These are phyloP conservation scores for Porpolomopsis calyptriformis DNA, from an alignment of 768 basidiomycete species.

Conservation along the genomic window DNA sequence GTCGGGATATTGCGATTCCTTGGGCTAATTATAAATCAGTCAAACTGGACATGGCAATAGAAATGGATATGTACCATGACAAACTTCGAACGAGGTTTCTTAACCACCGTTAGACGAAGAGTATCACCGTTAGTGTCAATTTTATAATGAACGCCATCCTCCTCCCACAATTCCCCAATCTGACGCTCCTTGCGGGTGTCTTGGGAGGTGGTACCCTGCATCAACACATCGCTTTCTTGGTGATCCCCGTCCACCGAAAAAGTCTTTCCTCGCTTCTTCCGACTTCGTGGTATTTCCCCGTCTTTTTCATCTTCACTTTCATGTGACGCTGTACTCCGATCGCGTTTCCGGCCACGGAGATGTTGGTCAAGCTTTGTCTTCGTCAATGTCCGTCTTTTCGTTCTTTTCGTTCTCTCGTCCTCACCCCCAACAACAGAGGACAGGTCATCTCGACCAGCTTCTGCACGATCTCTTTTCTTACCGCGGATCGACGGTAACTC, in stretches of 20 bases:
- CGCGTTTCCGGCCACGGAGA: slow-evolving; percentile 55
- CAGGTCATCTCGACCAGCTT: too few species aligned
- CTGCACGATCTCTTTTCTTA: slow-evolving; percentile 67
- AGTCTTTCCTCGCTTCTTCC: slow-evolving; percentile 47
- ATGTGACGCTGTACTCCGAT: slow-evolving; percentile 43
- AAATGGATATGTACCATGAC: slow-evolving; percentile 46
- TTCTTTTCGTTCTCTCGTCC: slow-evolving; percentile 32
- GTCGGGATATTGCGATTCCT: slow-evolving; percentile 72
- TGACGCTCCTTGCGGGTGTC: slow-evolving; percentile 42
- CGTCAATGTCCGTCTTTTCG: slow-evolving; percentile 41
- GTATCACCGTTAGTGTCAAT: slow-evolving; percentile 61
- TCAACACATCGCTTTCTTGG: slow-evolving; percentile 33
- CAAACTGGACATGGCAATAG: slow-evolving; percentile 1
- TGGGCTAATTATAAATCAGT: slow-evolving; percentile 36
- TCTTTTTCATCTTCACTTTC: slow-evolving; percentile 31
- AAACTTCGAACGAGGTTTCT: slow-evolving; percentile 58
- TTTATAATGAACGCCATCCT: slow-evolving; percentile 59
- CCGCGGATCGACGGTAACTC: slow-evolving; percentile 36
- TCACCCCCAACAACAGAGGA: slow-evolving; percentile 62
- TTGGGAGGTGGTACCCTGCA: slow-evolving; percentile 41
- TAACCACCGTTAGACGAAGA: slow-evolving; percentile 59
- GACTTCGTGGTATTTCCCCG: background rate
- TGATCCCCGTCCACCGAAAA: slow-evolving; percentile 27
- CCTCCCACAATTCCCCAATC: slow-evolving; percentile 72
- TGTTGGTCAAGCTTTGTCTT: slow-evolving; percentile 41